phyloP scores from a whole-genome alignment of 345 rosid species.

The Aquilaria sinensis region DNA sequence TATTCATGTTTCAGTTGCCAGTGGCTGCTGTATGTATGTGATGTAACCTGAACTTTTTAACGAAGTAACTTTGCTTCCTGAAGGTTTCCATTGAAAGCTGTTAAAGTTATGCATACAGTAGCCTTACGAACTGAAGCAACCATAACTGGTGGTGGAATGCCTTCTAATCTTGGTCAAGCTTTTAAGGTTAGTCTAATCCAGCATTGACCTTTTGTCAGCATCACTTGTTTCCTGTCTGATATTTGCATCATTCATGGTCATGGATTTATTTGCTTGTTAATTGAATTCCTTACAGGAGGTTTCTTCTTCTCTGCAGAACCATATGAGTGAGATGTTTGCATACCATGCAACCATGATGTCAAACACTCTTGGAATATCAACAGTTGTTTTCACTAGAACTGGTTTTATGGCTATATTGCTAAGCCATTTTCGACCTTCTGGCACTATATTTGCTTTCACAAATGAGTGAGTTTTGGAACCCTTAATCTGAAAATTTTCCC shows the following conservation, averaged over 20 bases:
- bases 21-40: background rate
- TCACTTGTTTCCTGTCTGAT: background rate
- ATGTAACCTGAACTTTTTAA: background rate
- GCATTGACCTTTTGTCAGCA: background rate
- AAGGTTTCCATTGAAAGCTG: slow-evolving; percentile 94
- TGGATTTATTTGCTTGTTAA: slow-evolving; percentile 7
- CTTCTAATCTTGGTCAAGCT: slow-evolving; percentile 88
- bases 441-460: slow-evolving; percentile 91
- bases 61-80: slow-evolving; percentile 12
- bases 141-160: slow-evolving; percentile 67
- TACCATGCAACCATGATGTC: slow-evolving; percentile 99
- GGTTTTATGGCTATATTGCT: slow-evolving; percentile 93
- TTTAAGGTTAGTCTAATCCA: slow-evolving; percentile 40
- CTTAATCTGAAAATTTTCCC: no score
- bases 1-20: background rate
- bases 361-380: slow-evolving; percentile 93
- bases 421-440: slow-evolving; percentile 95
- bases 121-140: slow-evolving; percentile 92
- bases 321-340: slow-evolving; percentile 99
- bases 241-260: background rate
- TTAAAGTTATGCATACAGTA: slow-evolving; percentile 98
- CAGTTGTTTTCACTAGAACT: slow-evolving; percentile 93
- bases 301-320: slow-evolving; percentile 25
- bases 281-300: background rate
- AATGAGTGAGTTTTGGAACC: slow-evolving; percentile 55